Base-by-base conservation (phyloP, 257 asterid genomes). In the Nicotiana paniculata region DNA sequence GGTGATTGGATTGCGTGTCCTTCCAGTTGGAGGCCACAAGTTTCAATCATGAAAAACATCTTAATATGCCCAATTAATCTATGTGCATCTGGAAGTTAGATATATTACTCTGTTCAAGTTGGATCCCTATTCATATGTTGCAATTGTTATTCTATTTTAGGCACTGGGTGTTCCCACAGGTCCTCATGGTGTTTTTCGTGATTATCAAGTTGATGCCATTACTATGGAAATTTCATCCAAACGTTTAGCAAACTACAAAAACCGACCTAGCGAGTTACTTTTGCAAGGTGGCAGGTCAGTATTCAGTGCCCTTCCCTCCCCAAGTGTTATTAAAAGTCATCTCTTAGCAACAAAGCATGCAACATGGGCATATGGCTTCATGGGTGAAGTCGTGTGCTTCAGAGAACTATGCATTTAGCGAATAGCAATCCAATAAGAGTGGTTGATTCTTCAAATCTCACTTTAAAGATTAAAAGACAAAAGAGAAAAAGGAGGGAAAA, bases 141-240 rank as follows among this genome's bases (percentile, higher is more conserved):
- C 58, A 64, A 61, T 16, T 37, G 75, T 61, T 48, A 24, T 57
- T 35, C n/a, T 78, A 16, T 59, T 78, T 79, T 89, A 94, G 99
- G 99, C 97, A 21, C 87, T 94, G 77, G 99, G 99, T 81, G 90
- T 94, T 85, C 99, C 98, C 78, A 94, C 99, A 3, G 99, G 99
- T 79, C 89, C 98, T 15, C 99, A 96, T 77, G 97, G 99, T 62
- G 97, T 97, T 84, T 96, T 96, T 90, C 97, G 97, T 85, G 99
- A 96, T 86, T 94, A 88, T 88, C 99, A 96, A 89, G 95, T 96
- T 82, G 99, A 96, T 86, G 93, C 98, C 57, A 88, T 96, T 77
- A 96, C 99, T 54, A 84, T 96, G 91, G 98, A 96, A 85, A 83
- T 96, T 84, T 94, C 93, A 43, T 88, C 90, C 24, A 93, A 86